Conservation (phyloP, 176 grass and related monocot genomes). For the Oryza nivara region DNA sequence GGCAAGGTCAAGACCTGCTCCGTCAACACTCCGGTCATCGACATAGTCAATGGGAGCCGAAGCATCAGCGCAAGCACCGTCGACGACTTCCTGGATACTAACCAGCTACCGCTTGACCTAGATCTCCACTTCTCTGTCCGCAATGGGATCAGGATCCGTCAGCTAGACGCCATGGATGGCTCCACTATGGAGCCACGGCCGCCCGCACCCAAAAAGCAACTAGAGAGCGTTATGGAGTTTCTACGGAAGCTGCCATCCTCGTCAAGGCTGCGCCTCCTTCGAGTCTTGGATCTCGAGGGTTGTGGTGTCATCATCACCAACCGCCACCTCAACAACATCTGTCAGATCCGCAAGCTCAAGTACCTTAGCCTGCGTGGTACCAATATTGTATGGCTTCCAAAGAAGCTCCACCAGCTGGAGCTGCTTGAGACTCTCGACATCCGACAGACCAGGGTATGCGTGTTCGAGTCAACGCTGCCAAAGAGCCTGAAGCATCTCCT, state of each 20-base stretch:
- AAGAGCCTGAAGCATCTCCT: constrained; percentile 20
- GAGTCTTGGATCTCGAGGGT: constrained; percentile 26
- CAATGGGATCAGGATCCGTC: constrained; percentile 2
- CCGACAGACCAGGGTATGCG: not conserved
- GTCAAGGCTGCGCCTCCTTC: not conserved
- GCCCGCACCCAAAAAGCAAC: too few relatives aligned
- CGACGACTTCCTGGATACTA: not conserved
- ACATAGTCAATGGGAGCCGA: not conserved
- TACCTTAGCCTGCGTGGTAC: constrained; percentile 34
- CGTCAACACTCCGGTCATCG: not conserved
- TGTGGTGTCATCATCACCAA: not conserved
- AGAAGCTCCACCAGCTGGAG: not conserved
- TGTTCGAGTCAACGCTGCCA: not conserved
- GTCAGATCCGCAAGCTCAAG: constrained; percentile 5
- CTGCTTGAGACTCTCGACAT: constrained; percentile 31
- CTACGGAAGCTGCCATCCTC: not conserved
- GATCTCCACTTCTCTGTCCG: constrained; percentile 17
- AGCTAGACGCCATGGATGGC: too few relatives aligned
- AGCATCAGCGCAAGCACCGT: too few relatives aligned
- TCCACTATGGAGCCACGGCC: too few relatives aligned
- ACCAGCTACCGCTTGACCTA: not conserved
- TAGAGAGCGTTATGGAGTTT: not conserved
- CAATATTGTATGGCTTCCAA: not conserved
- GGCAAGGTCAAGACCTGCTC: constrained; percentile 14
- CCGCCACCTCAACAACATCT: constrained; percentile 16